Base-by-base conservation (phyloP, 768 basidiomycete species). In the Pulveroboletus sp. region DNA sequence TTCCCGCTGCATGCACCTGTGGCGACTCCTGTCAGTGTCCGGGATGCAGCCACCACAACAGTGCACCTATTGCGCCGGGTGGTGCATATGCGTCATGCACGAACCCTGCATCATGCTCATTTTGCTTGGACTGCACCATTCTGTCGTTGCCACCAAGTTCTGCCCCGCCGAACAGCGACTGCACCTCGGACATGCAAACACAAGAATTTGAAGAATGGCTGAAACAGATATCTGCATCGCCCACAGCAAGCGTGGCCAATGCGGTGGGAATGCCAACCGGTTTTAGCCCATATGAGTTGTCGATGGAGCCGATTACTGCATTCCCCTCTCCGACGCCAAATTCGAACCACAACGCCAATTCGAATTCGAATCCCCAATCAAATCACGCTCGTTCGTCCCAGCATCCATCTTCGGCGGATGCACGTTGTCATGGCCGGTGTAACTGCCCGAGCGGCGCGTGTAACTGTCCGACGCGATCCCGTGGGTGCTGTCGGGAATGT, bases 101-200 rank as follows among this genome's bases (percentile, higher is more conserved):
- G 6, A 69, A 72, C 47, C 72, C 73, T 3, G 55, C 59, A 10
- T 65, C 67, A 0, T 76, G 76, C 43, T 60, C 68, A 2, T 73
- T 76, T 31, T 87, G 85, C 53, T 66, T 86, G 2, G 83, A 86
- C 51, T 86, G 82, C 61, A 77, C 81, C 38, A 77, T 85, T 52
- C 68, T 81, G 38, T 73, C 80, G 0, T 65, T 77, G 47, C 71
- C 78, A 5, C 60, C 72, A 7, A 70, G 71, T 6, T 58, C 74
- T 21, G 71, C 75, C 8, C 67, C 76, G 36, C 73, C 75, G 49
- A 72, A 65, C 13, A 57, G 67, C 3, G 68, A 72, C 42, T 66
- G 75, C 63, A 67, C 73, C 62, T 71, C 69, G 57, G 73, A 78
- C 52, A 63, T 68, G 26, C 69, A 73, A 56, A 66, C 70, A 33